Evolutionary conservation across 768 basidiomycete species (phyloP).

Genomic region (Filobasidium floriforme): DNA sequence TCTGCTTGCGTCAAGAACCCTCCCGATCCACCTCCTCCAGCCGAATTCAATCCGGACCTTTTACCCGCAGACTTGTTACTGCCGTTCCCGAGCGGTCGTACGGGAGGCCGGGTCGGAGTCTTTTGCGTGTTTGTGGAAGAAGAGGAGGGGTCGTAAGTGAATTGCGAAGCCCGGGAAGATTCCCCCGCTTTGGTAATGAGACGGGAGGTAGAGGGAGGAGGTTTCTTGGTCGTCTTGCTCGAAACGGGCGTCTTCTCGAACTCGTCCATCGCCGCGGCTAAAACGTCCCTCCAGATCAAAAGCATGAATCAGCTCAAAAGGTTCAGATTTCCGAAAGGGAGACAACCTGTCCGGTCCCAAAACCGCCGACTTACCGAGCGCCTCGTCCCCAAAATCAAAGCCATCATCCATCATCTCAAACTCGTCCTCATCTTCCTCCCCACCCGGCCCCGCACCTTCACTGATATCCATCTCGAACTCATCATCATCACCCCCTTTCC

Average conservation of each 20-base stretch:
- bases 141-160: constrained; percentile 3
- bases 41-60: constrained; percentile 1
- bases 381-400: constrained; percentile 31
- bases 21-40: constrained; percentile 23
- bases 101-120: constrained; percentile 27
- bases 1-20: constrained; percentile 77
- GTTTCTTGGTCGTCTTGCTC: constrained; percentile 20
- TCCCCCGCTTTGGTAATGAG: constrained; percentile 20
- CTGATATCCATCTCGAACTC: constrained; percentile 19
- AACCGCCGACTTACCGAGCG: constrained; percentile 30
- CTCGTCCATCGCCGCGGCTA: constrained; percentile 35
- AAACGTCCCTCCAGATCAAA: background rate
- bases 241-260: constrained; percentile 26
- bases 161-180: background rate
- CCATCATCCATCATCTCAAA: constrained; percentile 34
- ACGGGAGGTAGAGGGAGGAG: background rate
- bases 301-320: background rate
- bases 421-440: constrained; percentile 38
- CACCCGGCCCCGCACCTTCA: constrained; percentile 19
- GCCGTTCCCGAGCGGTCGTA: constrained; percentile 24
- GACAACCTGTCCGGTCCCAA: too few species aligned
- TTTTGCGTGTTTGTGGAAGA: constrained; percentile 15
- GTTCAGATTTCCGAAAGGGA: too few species aligned
- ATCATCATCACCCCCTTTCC: constrained; percentile 32
- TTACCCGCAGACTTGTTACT: constrained; percentile 2